Base-by-base conservation (phyloP, 2,329 filamentous ascomycete genomes). In the Pleurostoma richardsiae region DNA sequence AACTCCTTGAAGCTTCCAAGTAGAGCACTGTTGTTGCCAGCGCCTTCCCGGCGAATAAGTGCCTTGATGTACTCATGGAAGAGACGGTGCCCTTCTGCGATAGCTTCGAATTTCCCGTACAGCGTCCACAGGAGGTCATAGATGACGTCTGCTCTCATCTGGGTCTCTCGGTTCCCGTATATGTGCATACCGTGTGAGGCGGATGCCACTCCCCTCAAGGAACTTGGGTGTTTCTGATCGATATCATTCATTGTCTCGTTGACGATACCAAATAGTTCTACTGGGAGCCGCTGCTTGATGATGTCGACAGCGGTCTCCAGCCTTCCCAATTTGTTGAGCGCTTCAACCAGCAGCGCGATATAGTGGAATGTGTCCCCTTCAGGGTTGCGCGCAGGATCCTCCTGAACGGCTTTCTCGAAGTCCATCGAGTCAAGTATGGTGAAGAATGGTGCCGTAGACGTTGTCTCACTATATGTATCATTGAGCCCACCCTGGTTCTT, bases 291-390 rank as follows among this genome's bases (percentile, higher is more conserved):
- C 61, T 99, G 90, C 63, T 96, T 95, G 54, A 99, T 86, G 4
- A 83, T 88, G 59, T 96, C 88, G 6, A 97, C 83, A 2, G 91
- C 91, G 41, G 85, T 79, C 54, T 96, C 90, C 39, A 99, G 71
- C 49, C 89, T 81, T 3, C 88, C 89, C 59, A 99, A 83, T 60
- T 88, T 95, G 66, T 96, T 95, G 45, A 99, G 67, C 0, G 92
- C 82, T 65, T 99, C 94, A 3, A 96, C 82, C 39, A 99, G 70
- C 38, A 99, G 72, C 44, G 87, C 82, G 43, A 97, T 85, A 62
- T 99, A 99, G 61, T 88, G 87, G 62, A 99, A 97, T 0, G 90
- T 96, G 62, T 99, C 91, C 3, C 89, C 85, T 66, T 99, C 94
- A 0, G 92, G 92, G 59, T 97, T 99, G 61, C 90, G 90, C 45